Conservation (phyloP, 1,139 yeast genomes). For the Sugiyamaella pinicola region DNA sequence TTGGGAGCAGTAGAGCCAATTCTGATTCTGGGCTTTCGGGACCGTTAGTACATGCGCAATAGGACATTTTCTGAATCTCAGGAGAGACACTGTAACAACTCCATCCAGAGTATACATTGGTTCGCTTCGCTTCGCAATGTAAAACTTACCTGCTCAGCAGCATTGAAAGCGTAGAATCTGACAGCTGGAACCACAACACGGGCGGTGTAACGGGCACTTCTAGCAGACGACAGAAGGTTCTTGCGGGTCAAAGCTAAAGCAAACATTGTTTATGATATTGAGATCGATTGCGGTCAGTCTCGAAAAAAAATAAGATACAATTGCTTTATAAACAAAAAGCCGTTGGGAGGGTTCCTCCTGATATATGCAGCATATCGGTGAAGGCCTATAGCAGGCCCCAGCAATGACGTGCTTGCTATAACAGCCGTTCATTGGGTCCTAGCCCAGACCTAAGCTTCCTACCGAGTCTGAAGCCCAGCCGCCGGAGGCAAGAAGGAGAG, state of each 20-base stretch:
- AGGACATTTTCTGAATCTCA: too few species aligned
- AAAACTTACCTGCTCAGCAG: constrained; percentile 29
- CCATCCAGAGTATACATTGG: too few species aligned
- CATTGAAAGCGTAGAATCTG: constrained; percentile 30
- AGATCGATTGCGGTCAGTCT: neutral
- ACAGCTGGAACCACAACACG: constrained; percentile 16
- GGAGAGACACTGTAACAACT: too few species aligned
- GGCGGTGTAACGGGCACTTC: constrained; percentile 11
- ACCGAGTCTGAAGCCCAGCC: constrained; percentile 1
- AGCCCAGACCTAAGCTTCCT: too few species aligned
- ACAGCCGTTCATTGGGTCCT: too few species aligned
- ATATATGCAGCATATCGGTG: neutral
- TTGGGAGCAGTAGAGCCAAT: constrained; percentile 75
- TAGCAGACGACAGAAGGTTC: constrained; percentile 5
- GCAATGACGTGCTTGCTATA: neutral
- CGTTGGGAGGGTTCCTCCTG: neutral
- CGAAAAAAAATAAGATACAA: neutral
- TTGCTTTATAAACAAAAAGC: neutral
- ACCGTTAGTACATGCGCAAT: neutral
- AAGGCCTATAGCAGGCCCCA: neutral
- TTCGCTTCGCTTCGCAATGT: neutral
- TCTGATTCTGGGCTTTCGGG: constrained; percentile 45
- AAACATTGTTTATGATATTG: constrained; percentile 4
- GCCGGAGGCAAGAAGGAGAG: neutral
- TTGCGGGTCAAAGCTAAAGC: constrained; percentile 15